A percentile compares a stretch with the other conserved stretches of the same genome.
phyloP scores from a whole-genome alignment of 768 basidiomycete genomes.

The Russula sp. region DNA sequence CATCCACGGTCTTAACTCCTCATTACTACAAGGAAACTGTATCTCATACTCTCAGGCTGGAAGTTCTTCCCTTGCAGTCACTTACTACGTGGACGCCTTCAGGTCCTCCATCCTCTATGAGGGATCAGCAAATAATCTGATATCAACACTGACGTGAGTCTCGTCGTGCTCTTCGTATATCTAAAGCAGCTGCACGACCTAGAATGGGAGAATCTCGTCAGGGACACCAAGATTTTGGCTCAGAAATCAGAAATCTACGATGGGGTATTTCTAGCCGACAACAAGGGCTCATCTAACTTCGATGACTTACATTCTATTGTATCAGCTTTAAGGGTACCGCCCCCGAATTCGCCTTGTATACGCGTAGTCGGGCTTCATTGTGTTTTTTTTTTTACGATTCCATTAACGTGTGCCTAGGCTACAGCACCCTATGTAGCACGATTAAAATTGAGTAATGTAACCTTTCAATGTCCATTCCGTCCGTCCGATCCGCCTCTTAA shows the following conservation, averaged over 20 bases:
- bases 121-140: constrained; percentile 99
- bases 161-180: constrained; percentile 96
- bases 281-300: constrained; percentile 77
- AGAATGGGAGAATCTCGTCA: constrained; percentile 99
- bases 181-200: constrained; percentile 95
- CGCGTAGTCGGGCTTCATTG: constrained; percentile 98
- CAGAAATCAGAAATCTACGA: constrained; percentile 88
- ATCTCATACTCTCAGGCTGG: constrained; percentile 18
- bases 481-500: too few relatives aligned
- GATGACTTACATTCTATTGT: constrained; percentile 95
- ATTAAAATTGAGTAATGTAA: too few relatives aligned
- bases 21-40: constrained; percentile 99
- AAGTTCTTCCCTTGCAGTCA: neutral
- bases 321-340: constrained; percentile 99
- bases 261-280: constrained; percentile 65
- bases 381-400: constrained; percentile 47
- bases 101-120: constrained; percentile 91
- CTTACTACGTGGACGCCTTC: neutral
- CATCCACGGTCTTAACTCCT: constrained; percentile 84
- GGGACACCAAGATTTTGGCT: constrained; percentile 97
- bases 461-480: too few relatives aligned
- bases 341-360: constrained; percentile 96
- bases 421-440: too few relatives aligned
- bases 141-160: constrained; percentile 92
- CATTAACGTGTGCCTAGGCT: too few relatives aligned